phyloP scores from a whole-genome alignment of 2,329 filamentous ascomycete species.

The Fusarium sp. region DNA sequence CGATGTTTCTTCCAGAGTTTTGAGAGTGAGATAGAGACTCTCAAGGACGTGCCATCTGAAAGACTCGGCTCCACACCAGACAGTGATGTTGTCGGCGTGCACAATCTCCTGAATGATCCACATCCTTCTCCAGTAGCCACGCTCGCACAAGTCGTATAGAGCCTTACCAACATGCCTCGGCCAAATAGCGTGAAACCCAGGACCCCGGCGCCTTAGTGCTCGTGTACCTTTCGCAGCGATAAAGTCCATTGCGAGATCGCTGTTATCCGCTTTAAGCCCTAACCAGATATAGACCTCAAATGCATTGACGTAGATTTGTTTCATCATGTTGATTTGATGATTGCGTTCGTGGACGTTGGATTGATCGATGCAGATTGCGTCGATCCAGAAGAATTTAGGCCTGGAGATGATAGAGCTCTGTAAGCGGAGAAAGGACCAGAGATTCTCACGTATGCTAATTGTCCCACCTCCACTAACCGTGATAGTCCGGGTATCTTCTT shows the following conservation, averaged over 20 bases:
- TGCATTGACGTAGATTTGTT: not conserved
- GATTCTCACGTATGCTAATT: not conserved
- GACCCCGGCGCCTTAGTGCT: not conserved
- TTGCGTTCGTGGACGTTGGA: not conserved
- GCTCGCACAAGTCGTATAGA: not conserved
- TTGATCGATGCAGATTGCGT: not conserved
- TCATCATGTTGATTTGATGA: not conserved
- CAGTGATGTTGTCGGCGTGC: not conserved
- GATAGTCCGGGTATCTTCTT: not conserved
- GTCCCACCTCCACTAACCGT: not conserved
- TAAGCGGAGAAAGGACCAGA: not conserved
- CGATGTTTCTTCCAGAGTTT: not conserved
- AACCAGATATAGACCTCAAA: not conserved
- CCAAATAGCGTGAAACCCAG: not conserved
- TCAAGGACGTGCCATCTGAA: not conserved
- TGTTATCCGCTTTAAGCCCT: not conserved
- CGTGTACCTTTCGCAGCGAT: not conserved
- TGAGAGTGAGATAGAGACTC: not conserved
- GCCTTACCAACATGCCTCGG: conserved; percentile 2
- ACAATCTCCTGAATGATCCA: not conserved
- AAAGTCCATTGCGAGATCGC: not conserved
- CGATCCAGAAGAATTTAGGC: not conserved
- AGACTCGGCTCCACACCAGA: not conserved
- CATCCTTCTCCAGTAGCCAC: not conserved
- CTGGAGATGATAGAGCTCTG: not conserved